A percentile compares a stretch with the other conserved stretches of the same genome.
Evolutionary conservation across 345 rosid species (phyloP).

Genomic region (Arabis hirsuta): DNA sequence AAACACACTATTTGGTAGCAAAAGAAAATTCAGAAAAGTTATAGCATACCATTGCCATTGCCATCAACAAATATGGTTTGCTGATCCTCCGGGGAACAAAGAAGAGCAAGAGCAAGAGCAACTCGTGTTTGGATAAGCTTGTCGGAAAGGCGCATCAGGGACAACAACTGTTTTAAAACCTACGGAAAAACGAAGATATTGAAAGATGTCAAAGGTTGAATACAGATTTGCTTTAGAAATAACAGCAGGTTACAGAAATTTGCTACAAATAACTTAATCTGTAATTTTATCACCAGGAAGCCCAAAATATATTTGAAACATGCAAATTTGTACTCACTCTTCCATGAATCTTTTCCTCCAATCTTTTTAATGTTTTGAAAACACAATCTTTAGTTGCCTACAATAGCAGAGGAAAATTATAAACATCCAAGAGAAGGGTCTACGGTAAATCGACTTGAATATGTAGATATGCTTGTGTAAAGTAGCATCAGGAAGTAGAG

Average conservation of each 20-base stretch:
- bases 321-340: slow-evolving; percentile 60
- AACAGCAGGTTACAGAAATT: slow-evolving; percentile 26
- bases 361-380: slow-evolving; percentile 89
- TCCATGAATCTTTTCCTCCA: slow-evolving; percentile 96
- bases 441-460: background rate
- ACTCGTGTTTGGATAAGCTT: slow-evolving; percentile 83
- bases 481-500: background rate
- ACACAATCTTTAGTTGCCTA: slow-evolving; percentile 99
- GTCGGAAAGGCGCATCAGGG: slow-evolving; percentile 83
- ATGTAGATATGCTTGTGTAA: slow-evolving; percentile 22
- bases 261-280: slow-evolving; percentile 14
- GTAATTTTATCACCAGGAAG: slow-evolving; percentile 8
- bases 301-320: background rate
- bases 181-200: slow-evolving; percentile 41
- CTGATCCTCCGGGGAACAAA: slow-evolving; percentile 87
- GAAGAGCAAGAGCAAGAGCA: slow-evolving; percentile 96
- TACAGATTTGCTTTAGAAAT: slow-evolving; percentile 4
- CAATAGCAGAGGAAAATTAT: slow-evolving; percentile 28
- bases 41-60: slow-evolving; percentile 58
- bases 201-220: slow-evolving; percentile 24
- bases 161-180: slow-evolving; percentile 85
- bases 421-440: slow-evolving; percentile 2
- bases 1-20: background rate
- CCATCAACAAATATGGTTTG: slow-evolving; percentile 80
- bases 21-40: background rate